A percentile compares a stretch with the other conserved stretches of the same genome.
Conservation (phyloP, 1,139 yeast species). For the Meyerozyma athensensis region DNA sequence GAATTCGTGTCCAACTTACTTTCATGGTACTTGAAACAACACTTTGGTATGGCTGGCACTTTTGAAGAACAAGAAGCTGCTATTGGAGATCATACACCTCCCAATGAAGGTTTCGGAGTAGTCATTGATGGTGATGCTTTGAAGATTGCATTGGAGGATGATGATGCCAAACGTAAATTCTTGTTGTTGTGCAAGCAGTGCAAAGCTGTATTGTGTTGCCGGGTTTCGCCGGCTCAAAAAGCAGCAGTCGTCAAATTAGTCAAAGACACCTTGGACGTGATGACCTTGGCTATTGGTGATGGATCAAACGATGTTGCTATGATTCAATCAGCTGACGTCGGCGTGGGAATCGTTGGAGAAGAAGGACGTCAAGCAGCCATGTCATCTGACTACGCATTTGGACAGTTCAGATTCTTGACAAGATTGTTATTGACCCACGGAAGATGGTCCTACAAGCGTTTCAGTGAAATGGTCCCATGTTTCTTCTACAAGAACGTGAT, state of each 20-base stretch:
- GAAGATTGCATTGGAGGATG: slow-evolving; percentile 60
- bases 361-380: slow-evolving; percentile 67
- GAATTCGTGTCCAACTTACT: slow-evolving; percentile 18
- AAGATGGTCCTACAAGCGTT: slow-evolving; percentile 59
- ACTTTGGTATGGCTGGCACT: slow-evolving; percentile 59
- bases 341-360: slow-evolving; percentile 66
- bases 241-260: slow-evolving; percentile 94
- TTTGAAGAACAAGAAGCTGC: slow-evolving; percentile 56
- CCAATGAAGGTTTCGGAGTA: slow-evolving; percentile 72
- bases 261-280: slow-evolving; percentile 65
- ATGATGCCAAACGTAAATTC: slow-evolving; percentile 60
- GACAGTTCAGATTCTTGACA: slow-evolving; percentile 54
- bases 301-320: slow-evolving; percentile 69
- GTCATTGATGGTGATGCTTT: slow-evolving; percentile 92
- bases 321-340: slow-evolving; percentile 65
- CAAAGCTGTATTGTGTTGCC: slow-evolving; percentile 88
- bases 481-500: slow-evolving; percentile 61
- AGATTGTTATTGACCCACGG: slow-evolving; percentile 58
- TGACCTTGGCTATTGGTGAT: slow-evolving; percentile 90
- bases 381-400: slow-evolving; percentile 65
- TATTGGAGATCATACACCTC: slow-evolving; percentile 68
- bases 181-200: slow-evolving; percentile 87
- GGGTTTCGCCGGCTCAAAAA: slow-evolving; percentile 96
- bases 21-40: slow-evolving; percentile 48
- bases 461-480: slow-evolving; percentile 63